A percentile compares a stretch with the other conserved stretches of the same genome.
phyloP scores from a whole-genome alignment of 345 rosid genomes.

The Rhizophora apiculata region DNA sequence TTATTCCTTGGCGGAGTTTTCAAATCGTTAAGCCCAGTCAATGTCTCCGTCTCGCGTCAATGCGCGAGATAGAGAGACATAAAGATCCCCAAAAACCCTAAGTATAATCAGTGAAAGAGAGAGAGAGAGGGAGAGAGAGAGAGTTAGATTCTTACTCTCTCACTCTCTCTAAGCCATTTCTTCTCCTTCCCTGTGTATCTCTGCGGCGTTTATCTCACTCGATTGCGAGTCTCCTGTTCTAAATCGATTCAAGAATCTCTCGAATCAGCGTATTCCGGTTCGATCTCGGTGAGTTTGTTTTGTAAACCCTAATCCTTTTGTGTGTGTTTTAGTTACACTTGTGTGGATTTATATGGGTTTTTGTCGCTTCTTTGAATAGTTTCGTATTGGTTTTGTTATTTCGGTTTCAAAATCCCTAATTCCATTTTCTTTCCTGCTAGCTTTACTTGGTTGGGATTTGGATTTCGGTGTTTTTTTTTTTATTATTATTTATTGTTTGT shows the following conservation, averaged over 20 bases:
- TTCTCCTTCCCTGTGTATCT: not conserved
- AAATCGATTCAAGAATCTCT: too few relatives aligned
- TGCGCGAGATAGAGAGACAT: not conserved
- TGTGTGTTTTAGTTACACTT: not conserved
- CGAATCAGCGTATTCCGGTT: not conserved
- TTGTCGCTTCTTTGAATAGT: not conserved
- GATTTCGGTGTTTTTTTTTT: not conserved
- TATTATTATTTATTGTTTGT: not conserved
- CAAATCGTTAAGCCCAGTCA: not conserved
- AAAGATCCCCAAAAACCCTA: conserved; percentile 13
- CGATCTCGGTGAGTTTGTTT: not conserved
- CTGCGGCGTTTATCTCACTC: not conserved
- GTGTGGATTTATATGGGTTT: not conserved
- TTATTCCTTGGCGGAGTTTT: not conserved
- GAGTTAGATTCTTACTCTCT: not conserved
- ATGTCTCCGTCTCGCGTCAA: not conserved
- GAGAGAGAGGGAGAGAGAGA: too few relatives aligned
- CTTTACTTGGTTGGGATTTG: not conserved
- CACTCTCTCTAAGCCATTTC: not conserved
- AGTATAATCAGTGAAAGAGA: too few relatives aligned
- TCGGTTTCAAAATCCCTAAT: not conserved
- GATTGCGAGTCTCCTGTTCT: not conserved
- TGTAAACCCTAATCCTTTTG: not conserved
- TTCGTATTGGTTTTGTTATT: too few relatives aligned
- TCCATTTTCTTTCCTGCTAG: too few relatives aligned